Conservation (phyloP, 2,329 filamentous ascomycete genomes). For the Aureobasidium namibiae region DNA sequence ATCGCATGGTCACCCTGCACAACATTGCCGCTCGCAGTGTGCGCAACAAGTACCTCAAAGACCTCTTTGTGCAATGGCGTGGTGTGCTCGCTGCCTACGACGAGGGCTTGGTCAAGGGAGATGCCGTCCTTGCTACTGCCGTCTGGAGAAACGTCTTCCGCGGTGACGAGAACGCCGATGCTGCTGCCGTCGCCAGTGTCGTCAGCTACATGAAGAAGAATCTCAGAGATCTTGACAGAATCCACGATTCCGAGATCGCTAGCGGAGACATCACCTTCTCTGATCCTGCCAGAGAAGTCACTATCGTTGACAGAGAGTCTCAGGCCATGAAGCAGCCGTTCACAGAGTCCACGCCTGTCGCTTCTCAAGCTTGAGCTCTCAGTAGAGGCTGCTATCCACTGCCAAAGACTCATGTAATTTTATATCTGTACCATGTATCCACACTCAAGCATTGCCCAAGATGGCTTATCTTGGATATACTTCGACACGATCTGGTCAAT, state of each 20-base stretch:
- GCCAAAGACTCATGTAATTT: neutral
- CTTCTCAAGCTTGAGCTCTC: neutral
- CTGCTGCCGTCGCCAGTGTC: constrained; percentile 52
- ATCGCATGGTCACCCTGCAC: constrained; percentile 74
- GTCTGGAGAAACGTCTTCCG: constrained; percentile 94
- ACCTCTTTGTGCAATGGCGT: constrained; percentile 89
- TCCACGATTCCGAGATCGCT: constrained; percentile 45
- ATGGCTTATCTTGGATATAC: neutral
- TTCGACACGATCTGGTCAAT: neutral
- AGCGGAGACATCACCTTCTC: constrained; percentile 41
- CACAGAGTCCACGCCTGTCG: neutral
- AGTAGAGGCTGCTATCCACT: neutral
- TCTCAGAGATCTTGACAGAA: constrained; percentile 44
- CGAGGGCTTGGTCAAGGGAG: constrained; percentile 68
- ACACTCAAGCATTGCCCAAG: neutral
- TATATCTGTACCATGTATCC: neutral
- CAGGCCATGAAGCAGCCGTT: neutral
- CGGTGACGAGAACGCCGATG: constrained; percentile 55
- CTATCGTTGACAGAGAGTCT: constrained; percentile 1
- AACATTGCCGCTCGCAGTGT: constrained; percentile 49
- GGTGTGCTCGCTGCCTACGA: constrained; percentile 78
- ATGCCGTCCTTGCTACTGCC: constrained; percentile 69
- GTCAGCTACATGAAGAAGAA: constrained; percentile 56
- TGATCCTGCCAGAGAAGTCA: constrained; percentile 2
- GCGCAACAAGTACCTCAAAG: constrained; percentile 62